Conservation (phyloP, 1,284 basidiomycete genomes). For the Papiliotrema nemorosa region DNA sequence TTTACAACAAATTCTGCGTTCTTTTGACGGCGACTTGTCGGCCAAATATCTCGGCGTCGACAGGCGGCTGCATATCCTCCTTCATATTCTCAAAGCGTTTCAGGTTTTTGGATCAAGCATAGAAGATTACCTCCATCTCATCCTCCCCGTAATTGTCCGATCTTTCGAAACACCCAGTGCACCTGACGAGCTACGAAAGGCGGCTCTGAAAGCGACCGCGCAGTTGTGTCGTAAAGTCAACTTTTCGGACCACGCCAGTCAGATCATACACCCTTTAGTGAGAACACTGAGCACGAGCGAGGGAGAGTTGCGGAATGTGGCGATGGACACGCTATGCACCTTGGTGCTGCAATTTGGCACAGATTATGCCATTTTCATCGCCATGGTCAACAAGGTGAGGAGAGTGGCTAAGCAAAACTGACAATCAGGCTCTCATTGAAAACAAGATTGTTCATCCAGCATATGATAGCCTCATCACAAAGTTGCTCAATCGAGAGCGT, state of each 20-base stretch:
- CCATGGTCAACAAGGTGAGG: slow-evolving; percentile 88
- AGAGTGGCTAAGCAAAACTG: background rate
- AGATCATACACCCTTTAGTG: slow-evolving; percentile 93
- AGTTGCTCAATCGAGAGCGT: slow-evolving; percentile 86
- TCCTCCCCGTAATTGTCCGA: slow-evolving; percentile 91
- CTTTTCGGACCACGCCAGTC: slow-evolving; percentile 97
- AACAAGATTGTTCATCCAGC: slow-evolving; percentile 77
- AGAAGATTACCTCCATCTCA: slow-evolving; percentile 95
- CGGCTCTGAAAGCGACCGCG: slow-evolving; percentile 87
- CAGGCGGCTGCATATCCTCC: slow-evolving; percentile 85
- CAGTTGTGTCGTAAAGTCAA: slow-evolving; percentile 90
- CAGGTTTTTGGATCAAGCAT: slow-evolving; percentile 93
- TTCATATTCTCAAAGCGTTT: slow-evolving; percentile 72
- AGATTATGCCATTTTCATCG: slow-evolving; percentile 96
- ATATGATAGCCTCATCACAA: slow-evolving; percentile 84
- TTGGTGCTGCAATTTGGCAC: slow-evolving; percentile 89
- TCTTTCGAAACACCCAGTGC: slow-evolving; percentile 84
- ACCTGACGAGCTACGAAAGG: slow-evolving; percentile 71
- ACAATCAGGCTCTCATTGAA: slow-evolving; percentile 65
- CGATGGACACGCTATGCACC: slow-evolving; percentile 92
- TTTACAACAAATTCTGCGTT: slow-evolving; percentile 79
- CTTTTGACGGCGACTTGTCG: slow-evolving; percentile 78
- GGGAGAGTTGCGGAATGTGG: slow-evolving; percentile 72
- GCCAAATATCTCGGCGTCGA: slow-evolving; percentile 53
- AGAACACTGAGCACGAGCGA: slow-evolving; percentile 79